phyloP scores from a whole-genome alignment of 192 early-diverging fungal species.

The Backusella luteola region DNA sequence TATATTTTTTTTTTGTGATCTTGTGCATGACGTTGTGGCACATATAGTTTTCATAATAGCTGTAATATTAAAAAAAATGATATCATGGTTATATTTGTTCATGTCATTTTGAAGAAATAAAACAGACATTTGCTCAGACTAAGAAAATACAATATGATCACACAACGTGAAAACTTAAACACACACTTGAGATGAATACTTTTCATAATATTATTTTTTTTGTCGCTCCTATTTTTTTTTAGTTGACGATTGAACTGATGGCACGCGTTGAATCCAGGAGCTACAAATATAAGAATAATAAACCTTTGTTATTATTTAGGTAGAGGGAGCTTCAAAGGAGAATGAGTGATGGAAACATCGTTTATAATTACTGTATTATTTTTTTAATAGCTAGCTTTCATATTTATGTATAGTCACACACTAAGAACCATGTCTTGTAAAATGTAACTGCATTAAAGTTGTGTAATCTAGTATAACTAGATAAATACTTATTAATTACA shows the following conservation, averaged over 20 bases:
- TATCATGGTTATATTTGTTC: background rate
- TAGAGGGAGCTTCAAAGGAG: background rate
- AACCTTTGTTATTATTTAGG: background rate
- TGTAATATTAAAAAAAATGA: background rate
- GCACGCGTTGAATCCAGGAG: background rate
- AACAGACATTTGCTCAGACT: background rate
- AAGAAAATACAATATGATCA: background rate
- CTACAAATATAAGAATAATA: background rate
- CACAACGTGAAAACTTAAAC: background rate
- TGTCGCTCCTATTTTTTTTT: background rate
- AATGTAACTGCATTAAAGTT: background rate
- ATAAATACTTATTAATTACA: background rate
- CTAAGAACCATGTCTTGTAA: background rate
- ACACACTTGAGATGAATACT: background rate
- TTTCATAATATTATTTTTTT: background rate
- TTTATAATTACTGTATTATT: background rate
- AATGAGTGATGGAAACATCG: background rate
- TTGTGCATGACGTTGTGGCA: background rate
- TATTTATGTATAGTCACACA: background rate
- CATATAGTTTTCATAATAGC: background rate
- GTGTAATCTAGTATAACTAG: background rate
- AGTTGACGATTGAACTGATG: constrained; percentile 5
- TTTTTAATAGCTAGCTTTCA: background rate
- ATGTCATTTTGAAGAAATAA: background rate
- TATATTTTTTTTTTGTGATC: constrained; percentile 1